phyloP scores from a whole-genome alignment of 2,329 filamentous ascomycete genomes.

The Fusarium caatingaense region DNA sequence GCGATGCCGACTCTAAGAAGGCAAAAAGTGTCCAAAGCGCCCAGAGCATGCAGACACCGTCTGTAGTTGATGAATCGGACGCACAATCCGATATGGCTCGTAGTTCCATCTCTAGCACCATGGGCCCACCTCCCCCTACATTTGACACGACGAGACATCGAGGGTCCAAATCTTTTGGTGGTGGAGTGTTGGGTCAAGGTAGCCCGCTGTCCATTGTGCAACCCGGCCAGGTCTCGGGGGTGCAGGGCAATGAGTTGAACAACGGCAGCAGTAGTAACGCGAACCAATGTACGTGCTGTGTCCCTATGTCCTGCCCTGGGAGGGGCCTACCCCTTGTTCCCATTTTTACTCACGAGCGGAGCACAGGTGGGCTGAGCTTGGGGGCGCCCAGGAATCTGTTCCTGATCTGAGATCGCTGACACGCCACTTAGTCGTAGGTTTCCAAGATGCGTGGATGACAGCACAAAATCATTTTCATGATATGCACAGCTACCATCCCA shows the following conservation, averaged over 20 bases:
- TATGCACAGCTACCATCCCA: constrained; percentile 92
- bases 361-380: constrained; percentile 40
- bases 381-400: constrained; percentile 36
- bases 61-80: constrained; percentile 71
- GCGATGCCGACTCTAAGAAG: constrained; percentile 85
- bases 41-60: constrained; percentile 57
- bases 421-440: constrained; percentile 73
- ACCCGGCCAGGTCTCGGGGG: constrained; percentile 74
- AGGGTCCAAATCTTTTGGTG: constrained; percentile 58
- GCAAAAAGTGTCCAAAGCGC: constrained; percentile 68
- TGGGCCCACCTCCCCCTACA: constrained; percentile 64
- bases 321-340: constrained; percentile 37
- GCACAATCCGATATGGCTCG: constrained; percentile 61
- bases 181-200: constrained; percentile 59
- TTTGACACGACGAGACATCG: constrained; percentile 51
- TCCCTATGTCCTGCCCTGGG: constrained; percentile 37
- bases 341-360: constrained; percentile 43
- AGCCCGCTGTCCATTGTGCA: constrained; percentile 76
- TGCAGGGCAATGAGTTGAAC: constrained; percentile 69
- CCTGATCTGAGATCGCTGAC: constrained; percentile 44
- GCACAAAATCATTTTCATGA: constrained; percentile 83
- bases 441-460: constrained; percentile 83
- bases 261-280: constrained; percentile 68
- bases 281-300: constrained; percentile 76
- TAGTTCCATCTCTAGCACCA: constrained; percentile 68